phyloP scores from a whole-genome alignment of 441 rosid genomes.

The Rhodomyrtus psidioides region DNA sequence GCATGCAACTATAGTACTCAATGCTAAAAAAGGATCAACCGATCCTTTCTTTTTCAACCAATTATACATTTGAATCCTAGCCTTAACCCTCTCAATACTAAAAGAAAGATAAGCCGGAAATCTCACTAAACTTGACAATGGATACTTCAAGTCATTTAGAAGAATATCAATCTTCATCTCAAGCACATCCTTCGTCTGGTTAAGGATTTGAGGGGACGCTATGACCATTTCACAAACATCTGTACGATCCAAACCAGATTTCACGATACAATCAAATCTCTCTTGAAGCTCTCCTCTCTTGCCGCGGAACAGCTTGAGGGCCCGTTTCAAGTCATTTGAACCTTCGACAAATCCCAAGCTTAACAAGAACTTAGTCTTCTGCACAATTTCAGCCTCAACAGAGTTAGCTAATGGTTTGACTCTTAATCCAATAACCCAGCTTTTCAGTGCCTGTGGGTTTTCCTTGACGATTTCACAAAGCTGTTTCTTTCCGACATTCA shows the following conservation, averaged over 20 bases:
- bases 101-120: conserved; percentile 11
- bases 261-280: conserved; percentile 9
- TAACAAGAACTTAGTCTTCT: conserved; percentile 8
- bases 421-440: conserved; percentile 6
- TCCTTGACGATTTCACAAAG: background rate
- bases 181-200: conserved; percentile 6
- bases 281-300: conserved; percentile 9
- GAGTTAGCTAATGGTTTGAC: background rate
- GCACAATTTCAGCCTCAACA: background rate
- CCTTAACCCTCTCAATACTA: conserved; percentile 4
- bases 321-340: conserved; percentile 4
- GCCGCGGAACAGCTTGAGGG: conserved; percentile 10
- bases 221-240: conserved; percentile 10
- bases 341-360: conserved; percentile 4
- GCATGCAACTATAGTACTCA: conserved; percentile 3
- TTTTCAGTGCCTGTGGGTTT: conserved; percentile 10
- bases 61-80: conserved; percentile 7
- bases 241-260: conserved; percentile 3
- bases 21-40: background rate
- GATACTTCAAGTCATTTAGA: background rate
- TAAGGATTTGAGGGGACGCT: conserved; percentile 12
- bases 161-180: conserved; percentile 9
- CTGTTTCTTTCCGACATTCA: conserved; percentile 5
- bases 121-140: conserved; percentile 1
- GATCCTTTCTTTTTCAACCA: conserved; percentile 7